These are phyloP conservation scores for Ichthyophthirius multifiliis DNA, from an alignment of 169 alveolate genomes.

Conservation along the genomic window DNA sequence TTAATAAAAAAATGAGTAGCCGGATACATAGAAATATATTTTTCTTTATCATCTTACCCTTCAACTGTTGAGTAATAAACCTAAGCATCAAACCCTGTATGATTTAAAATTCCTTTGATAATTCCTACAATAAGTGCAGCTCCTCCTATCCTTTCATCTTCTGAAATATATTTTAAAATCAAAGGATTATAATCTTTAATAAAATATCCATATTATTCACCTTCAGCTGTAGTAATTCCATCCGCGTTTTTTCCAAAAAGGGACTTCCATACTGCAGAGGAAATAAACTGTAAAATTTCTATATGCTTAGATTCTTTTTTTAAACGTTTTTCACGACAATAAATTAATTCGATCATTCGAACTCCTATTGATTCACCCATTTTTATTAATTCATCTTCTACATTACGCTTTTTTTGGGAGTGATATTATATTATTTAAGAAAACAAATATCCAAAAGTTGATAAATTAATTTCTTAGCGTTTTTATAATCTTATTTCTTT, in stretches of 20 bases:
- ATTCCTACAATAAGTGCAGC: not conserved
- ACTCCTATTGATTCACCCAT: not conserved
- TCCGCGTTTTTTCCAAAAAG: not conserved
- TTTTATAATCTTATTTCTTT: not conserved
- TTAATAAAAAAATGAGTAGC: not conserved
- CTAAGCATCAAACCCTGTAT: not conserved
- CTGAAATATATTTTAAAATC: not conserved
- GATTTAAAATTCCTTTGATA: not conserved
- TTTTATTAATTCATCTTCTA: not conserved
- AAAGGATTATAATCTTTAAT: not conserved
- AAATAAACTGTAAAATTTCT: not conserved
- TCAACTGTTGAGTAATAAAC: not conserved
- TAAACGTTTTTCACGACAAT: not conserved
- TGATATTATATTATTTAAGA: not conserved
- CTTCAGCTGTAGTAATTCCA: not conserved
- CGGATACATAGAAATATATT: not conserved
- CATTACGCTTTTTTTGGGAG: slow-evolving; percentile 7
- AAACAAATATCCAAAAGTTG: not conserved
- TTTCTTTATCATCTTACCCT: not conserved
- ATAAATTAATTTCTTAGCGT: not conserved
- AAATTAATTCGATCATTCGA: not conserved
- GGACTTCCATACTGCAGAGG: slow-evolving; percentile 1
- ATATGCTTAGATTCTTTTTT: slow-evolving; percentile 1
- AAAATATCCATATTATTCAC: not conserved
- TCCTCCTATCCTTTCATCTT: not conserved